These are phyloP conservation scores for Pseudognaphalium luteoalbum DNA, from an alignment of 129 eudicot species.

Conservation along the genomic window DNA sequence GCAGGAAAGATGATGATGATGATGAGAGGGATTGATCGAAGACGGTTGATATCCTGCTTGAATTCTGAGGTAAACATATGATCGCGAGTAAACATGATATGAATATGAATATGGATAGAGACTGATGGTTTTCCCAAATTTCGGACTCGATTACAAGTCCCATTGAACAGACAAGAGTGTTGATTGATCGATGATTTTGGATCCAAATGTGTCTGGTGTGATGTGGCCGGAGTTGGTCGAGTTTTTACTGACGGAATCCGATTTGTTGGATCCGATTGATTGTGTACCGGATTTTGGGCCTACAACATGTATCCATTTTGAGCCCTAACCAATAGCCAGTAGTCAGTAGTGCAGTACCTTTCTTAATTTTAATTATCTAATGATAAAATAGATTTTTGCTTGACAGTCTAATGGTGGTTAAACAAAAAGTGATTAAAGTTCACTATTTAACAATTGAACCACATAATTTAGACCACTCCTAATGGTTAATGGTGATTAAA, in stretches of 20 bases:
- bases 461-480: no score
- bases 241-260: slow-evolving; percentile 13
- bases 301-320: no score
- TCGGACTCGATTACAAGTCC: slow-evolving; percentile 69
- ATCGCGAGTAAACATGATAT: slow-evolving; percentile 60
- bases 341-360: no score
- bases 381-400: no score
- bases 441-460: no score
- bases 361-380: no score
- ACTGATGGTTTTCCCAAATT: slow-evolving; percentile 63
- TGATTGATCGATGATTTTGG: slow-evolving; percentile 22
- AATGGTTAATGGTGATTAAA: no score
- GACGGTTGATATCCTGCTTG: slow-evolving; percentile 39
- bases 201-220: neutral
- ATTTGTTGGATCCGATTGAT: slow-evolving; percentile 3
- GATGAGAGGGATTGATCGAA: slow-evolving; percentile 61
- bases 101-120: slow-evolving; percentile 54
- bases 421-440: no score
- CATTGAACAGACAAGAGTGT: slow-evolving; percentile 39
- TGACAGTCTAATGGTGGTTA: no score
- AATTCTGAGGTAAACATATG: slow-evolving; percentile 48
- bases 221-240: slow-evolving; percentile 19
- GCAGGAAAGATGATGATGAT: slow-evolving; percentile 49
- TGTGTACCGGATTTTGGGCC: slow-evolving; percentile 8
- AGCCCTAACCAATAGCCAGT: no score